Evolutionary conservation across 2,329 filamentous ascomycete genomes (phyloP).

Genomic region (Falciphora oryzae): DNA sequence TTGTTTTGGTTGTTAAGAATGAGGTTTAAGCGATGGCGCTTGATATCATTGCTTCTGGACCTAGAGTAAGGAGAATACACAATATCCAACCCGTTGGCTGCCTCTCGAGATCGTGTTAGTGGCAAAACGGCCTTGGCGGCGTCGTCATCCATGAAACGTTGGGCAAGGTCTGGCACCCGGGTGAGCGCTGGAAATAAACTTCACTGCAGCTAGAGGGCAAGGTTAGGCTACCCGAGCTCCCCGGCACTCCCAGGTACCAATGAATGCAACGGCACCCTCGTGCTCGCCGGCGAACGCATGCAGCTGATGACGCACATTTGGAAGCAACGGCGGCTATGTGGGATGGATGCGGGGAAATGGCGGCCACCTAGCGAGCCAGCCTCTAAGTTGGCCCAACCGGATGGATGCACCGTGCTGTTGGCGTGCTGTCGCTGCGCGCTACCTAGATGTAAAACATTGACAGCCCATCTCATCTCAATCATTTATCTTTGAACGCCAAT

Average conservation of each 20-base stretch:
- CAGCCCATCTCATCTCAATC: too few relatives aligned
- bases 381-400: too few relatives aligned
- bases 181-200: background rate
- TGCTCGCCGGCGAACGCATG: background rate
- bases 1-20: background rate
- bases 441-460: too few relatives aligned
- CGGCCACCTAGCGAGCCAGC: too few relatives aligned
- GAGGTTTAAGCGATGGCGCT: background rate
- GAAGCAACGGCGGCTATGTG: too few relatives aligned
- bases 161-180: background rate
- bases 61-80: too few relatives aligned
- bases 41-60: background rate
- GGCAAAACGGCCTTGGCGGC: background rate
- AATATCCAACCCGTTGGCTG: background rate
- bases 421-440: too few relatives aligned
- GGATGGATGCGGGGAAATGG: background rate
- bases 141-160: background rate
- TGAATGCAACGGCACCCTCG: background rate
- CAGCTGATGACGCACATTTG: background rate
- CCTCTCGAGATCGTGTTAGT: background rate
- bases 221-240: too few relatives aligned
- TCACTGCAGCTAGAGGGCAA: too few relatives aligned
- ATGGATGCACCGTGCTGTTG: too few relatives aligned
- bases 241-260: too few relatives aligned
- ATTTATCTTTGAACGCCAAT: too few relatives aligned